Evolutionary conservation across 1,284 basidiomycete genomes (phyloP).

Genomic region (Ganoderma sinense): DNA sequence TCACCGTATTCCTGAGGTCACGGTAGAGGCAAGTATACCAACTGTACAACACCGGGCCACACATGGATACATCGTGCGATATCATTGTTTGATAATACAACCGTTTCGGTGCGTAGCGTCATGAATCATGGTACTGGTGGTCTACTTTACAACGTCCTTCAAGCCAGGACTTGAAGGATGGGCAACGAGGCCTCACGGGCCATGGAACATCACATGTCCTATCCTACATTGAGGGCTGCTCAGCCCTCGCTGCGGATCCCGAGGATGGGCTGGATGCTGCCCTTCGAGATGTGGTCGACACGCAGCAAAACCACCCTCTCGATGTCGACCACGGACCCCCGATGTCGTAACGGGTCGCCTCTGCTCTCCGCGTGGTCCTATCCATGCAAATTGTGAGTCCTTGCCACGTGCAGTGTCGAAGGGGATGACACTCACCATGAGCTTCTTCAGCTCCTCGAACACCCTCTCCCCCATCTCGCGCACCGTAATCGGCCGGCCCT

Average conservation of each 20-base stretch:
- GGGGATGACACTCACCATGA: not conserved
- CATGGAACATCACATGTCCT: no score
- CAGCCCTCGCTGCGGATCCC: slow-evolving; percentile 1
- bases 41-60: no score
- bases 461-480: slow-evolving; percentile 7
- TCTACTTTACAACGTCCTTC: no score
- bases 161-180: no score
- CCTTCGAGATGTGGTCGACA: slow-evolving; percentile 14
- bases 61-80: no score
- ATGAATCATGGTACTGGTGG: no score
- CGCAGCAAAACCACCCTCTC: slow-evolving; percentile 14
- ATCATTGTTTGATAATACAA: no score
- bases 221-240: not conserved
- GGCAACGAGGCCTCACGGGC: no score
- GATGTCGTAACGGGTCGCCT: slow-evolving; percentile 3
- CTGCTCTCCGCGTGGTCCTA: not conserved
- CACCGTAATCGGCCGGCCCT: not conserved
- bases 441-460: not conserved
- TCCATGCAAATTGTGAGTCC: not conserved
- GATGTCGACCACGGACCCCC: not conserved
- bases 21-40: no score
- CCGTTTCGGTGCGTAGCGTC: no score
- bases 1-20: no score
- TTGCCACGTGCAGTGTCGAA: not conserved
- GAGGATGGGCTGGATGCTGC: slow-evolving; percentile 14